These are phyloP conservation scores for Aaosphaeria pasadenensis DNA, from an alignment of 2,329 filamentous ascomycete species.

Conservation along the genomic window DNA sequence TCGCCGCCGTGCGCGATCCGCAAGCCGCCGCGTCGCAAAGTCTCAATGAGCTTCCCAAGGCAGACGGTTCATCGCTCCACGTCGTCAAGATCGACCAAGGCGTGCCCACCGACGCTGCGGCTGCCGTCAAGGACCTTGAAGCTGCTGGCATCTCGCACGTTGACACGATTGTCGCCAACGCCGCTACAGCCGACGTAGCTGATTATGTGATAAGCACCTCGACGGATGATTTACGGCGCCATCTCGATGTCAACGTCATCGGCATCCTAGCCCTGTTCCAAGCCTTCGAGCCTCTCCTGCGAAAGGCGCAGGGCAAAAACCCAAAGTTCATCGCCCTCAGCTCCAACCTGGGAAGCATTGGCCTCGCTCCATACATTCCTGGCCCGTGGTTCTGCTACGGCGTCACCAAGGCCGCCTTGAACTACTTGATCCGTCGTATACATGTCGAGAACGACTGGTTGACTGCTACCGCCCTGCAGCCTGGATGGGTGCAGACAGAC, in stretches of 20 bases:
- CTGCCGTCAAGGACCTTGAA: conserved; percentile 1
- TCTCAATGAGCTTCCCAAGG: conserved; percentile 1
- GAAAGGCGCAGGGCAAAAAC: conserved; percentile 7
- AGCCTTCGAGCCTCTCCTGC: conserved; percentile 37
- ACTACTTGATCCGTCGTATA: conserved; percentile 5
- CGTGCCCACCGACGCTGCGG: background rate
- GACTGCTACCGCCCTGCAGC: conserved; percentile 3
- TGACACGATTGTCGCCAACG: conserved; percentile 2
- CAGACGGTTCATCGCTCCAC: background rate
- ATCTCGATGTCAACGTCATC: conserved; percentile 44
- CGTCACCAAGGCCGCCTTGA: conserved; percentile 6
- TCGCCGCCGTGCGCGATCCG: conserved; percentile 4
- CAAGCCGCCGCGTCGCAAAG: conserved; percentile 1
- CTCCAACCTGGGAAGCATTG: conserved; percentile 7
- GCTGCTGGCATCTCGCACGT: conserved; percentile 1
- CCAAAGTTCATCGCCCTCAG: conserved; percentile 13
- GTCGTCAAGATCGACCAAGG: conserved; percentile 4
- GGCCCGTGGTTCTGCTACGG: conserved; percentile 14
- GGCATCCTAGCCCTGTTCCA: conserved; percentile 29
- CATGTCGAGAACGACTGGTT: conserved; percentile 7
- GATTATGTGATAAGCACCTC: conserved; percentile 14
- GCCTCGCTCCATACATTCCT: background rate
- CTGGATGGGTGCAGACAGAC: conserved; percentile 19
- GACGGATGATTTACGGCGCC: conserved; percentile 34
- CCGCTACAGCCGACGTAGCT: background rate